Evolutionary conservation across 257 asterid species (phyloP).

Genomic region (Rhazya stricta): DNA sequence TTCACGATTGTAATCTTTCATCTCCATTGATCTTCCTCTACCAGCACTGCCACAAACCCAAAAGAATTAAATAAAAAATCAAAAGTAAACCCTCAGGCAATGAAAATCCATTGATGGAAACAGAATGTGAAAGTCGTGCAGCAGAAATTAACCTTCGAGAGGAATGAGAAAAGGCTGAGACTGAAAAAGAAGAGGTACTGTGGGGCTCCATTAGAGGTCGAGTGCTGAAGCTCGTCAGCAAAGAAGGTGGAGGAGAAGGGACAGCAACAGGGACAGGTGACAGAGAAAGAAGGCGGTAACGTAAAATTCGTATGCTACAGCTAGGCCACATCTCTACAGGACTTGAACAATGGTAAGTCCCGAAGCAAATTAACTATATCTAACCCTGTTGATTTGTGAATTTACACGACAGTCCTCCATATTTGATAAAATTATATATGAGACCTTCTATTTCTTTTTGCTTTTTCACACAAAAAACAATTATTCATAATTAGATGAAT

Average conservation of each 20-base stretch:
- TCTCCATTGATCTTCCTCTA: slow-evolving; percentile 45
- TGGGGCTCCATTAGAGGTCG: slow-evolving; percentile 42
- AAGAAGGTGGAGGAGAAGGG: slow-evolving; percentile 23
- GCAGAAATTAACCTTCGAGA: slow-evolving; percentile 32
- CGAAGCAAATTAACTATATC: not conserved
- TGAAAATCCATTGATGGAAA: not conserved
- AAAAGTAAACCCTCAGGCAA: not conserved
- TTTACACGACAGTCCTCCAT: not conserved
- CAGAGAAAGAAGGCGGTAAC: slow-evolving; percentile 27
- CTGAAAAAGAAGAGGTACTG: slow-evolving; percentile 24
- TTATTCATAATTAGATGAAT: too few species aligned
- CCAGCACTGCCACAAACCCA: slow-evolving; percentile 31
- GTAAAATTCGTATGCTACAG: slow-evolving; percentile 30
- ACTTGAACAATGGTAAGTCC: too few species aligned
- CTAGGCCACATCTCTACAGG: not conserved
- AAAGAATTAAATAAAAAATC: not conserved
- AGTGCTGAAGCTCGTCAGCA: slow-evolving; percentile 17
- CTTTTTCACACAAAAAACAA: too few species aligned
- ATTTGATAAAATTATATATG: too few species aligned
- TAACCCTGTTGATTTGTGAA: not conserved
- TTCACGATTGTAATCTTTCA: slow-evolving; percentile 28
- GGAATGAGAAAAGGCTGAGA: slow-evolving; percentile 40
- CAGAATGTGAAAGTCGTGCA: not conserved
- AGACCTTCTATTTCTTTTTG: too few species aligned
- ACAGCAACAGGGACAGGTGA: slow-evolving; percentile 12